Percentiles rank a stretch among this genome's conserved stretches.
Evolutionary conservation across 495 filamentous ascomycete genomes (phyloP).

Genomic region (Podospora anserina): DNA sequence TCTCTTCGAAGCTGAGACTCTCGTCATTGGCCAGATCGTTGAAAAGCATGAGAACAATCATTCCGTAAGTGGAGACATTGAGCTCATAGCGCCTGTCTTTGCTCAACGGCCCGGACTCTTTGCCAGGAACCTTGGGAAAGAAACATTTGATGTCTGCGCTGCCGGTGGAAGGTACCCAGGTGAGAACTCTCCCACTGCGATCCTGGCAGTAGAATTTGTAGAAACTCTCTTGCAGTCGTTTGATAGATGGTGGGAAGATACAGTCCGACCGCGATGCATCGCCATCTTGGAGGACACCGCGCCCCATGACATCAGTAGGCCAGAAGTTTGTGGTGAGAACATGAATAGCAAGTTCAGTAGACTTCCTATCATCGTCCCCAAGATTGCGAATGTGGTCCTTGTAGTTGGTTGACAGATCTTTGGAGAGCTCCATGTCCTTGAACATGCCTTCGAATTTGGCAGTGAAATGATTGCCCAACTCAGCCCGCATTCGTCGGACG

Average conservation of each 20-base stretch:
- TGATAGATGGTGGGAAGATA: conserved; percentile 72
- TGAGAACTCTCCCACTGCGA: conserved; percentile 80
- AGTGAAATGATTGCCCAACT: conserved; percentile 92
- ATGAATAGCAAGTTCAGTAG: conserved; percentile 74
- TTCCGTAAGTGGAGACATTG: conserved; percentile 87
- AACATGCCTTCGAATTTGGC: conserved; percentile 95
- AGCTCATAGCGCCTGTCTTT: conserved; percentile 81
- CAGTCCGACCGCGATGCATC: conserved; percentile 51
- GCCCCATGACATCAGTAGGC: conserved; percentile 82
- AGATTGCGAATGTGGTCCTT: conserved; percentile 61
- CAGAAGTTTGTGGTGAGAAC: conserved; percentile 91
- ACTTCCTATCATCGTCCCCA: conserved; percentile 63
- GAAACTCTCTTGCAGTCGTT: conserved; percentile 77
- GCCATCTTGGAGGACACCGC: conserved; percentile 37
- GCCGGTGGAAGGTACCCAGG: conserved; percentile 69
- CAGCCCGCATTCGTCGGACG: conserved; percentile 93
- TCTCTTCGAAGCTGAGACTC: conserved; percentile 75
- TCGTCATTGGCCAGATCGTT: conserved; percentile 68
- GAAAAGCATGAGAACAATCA: conserved; percentile 87
- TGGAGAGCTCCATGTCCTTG: conserved; percentile 89
- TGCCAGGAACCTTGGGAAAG: conserved; percentile 64
- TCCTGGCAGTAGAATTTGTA: conserved; percentile 86
- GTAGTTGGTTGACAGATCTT: conserved; percentile 76
- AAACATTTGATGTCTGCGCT: conserved; percentile 79
- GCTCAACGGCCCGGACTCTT: conserved; percentile 57